These are phyloP conservation scores for Hymenoscyphus linearis DNA, from an alignment of 2,329 filamentous ascomycete genomes.

Conservation along the genomic window DNA sequence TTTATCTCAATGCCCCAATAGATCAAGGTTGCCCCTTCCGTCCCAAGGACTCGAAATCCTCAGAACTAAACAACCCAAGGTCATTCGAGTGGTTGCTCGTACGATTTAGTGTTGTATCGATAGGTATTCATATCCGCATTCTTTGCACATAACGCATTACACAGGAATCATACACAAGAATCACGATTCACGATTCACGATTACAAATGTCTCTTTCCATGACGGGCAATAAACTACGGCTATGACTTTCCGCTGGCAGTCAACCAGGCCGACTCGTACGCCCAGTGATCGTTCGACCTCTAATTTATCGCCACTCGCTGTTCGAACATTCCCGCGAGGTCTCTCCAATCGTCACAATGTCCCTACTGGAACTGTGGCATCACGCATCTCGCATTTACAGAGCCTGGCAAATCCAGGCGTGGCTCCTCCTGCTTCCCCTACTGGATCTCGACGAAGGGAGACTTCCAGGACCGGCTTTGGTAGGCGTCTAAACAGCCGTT, in stretches of 20 bases:
- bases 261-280: slow-evolving; percentile 8
- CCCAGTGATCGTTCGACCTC: slow-evolving; percentile 8
- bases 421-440: slow-evolving; percentile 24
- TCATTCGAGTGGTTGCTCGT: background rate
- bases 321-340: slow-evolving; percentile 5
- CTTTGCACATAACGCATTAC: slow-evolving; percentile 3
- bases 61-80: background rate
- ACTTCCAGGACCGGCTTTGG: slow-evolving; percentile 31
- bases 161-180: background rate
- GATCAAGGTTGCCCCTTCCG: too few species aligned
- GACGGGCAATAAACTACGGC: background rate
- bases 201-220: slow-evolving; percentile 6
- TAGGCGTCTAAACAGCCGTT: slow-evolving; percentile 24
- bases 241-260: slow-evolving; percentile 23
- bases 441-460: slow-evolving; percentile 23
- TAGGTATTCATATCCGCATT: slow-evolving; percentile 2
- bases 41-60: background rate
- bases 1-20: too few species aligned
- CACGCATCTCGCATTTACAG: slow-evolving; percentile 33
- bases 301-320: slow-evolving; percentile 3
- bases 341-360: slow-evolving; percentile 19
- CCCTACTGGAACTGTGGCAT: slow-evolving; percentile 33
- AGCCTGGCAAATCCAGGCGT: slow-evolving; percentile 20
- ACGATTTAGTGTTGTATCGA: background rate
- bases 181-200: background rate